Base-by-base conservation (phyloP, 139 green algal genomes). In the Coccomyxa sp. region DNA sequence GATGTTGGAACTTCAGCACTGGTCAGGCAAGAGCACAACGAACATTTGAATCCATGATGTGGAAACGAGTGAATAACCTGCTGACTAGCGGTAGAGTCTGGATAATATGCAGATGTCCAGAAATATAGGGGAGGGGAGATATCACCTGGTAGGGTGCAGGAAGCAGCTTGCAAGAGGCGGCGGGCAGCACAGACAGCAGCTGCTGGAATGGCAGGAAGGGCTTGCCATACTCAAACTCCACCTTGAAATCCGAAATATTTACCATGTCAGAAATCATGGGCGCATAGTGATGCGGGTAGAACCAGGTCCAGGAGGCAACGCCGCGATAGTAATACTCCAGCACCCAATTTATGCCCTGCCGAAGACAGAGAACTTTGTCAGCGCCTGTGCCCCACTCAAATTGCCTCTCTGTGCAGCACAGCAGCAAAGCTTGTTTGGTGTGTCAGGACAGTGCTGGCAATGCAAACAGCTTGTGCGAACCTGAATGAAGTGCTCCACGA, bases 261-360 rank as follows among this genome's bases (percentile, higher is more conserved):
- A 32, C 27, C 67, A 83, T 74, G 79, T 86, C 83, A 13, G 79
- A 83, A 27, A 92, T 91, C 90, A 96, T 96, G 76, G 96, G 95
- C 0, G 95, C 93, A 86, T 96, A 98, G 87, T 98, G 94, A 87
- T 94, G 94, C 14, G 95, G 96, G 88, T 98, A 99, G 89, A 94
- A 99, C 94, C 94, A 98, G 82, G 92, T 91, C 95, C 95, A 98
- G n/a, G 90, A 95, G 10, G 91, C 93, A 31, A 98, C 93, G 1
- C 95, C 95, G 13, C 91, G 83, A 89, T 98, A 98, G 91, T 98
- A 99, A 89, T 98, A 99, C 87, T 97, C 88, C 81, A 98, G 87
- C 83, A 97, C 93, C 96, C 96, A 98, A 85, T 96, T 91, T 68
- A 98, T 88, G 17, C 95, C 96, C 38, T 82, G 60, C 31, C 30